phyloP scores from a whole-genome alignment of 148 eudicot genomes.

The Fagopyrum tataricum region DNA sequence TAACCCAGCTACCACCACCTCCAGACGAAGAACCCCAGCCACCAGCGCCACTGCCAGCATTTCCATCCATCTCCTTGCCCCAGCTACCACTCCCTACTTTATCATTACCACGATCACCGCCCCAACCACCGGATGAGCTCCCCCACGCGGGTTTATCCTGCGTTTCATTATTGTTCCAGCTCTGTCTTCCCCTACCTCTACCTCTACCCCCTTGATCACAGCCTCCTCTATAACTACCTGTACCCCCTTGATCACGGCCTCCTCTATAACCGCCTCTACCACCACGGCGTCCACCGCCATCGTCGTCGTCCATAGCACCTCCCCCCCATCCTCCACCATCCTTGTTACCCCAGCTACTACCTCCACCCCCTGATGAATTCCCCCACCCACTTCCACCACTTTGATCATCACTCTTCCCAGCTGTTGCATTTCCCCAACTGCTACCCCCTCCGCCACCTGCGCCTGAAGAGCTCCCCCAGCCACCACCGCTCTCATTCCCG shows the following conservation, averaged over 20 bases:
- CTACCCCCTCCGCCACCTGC: neutral
- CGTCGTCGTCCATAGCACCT: no score
- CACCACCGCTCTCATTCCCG: conserved; percentile 8
- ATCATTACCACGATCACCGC: no score
- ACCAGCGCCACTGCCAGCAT: neutral
- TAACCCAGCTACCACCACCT: conserved; percentile 6
- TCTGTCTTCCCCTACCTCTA: conserved; percentile 12
- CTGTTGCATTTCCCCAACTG: neutral
- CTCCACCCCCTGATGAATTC: conserved; percentile 1
- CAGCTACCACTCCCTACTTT: neutral
- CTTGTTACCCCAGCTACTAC: no score
- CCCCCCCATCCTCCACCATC: conserved; percentile 14
- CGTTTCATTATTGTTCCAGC: conserved; percentile 14
- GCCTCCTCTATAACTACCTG: no score
- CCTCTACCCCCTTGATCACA: neutral
- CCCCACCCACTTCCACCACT: conserved; percentile 16
- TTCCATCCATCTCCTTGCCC: conserved; percentile 1
- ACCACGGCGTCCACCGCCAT: neutral
- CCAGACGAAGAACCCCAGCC: neutral
- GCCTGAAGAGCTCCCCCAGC: neutral
- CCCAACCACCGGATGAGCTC: neutral
- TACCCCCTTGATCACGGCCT: neutral
- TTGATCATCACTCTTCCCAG: neutral
- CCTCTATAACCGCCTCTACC: neutral
- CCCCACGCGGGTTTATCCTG: conserved; percentile 15